Conservation (phyloP, 2,329 filamentous ascomycete genomes). For the Fusarium odoratissimum region DNA sequence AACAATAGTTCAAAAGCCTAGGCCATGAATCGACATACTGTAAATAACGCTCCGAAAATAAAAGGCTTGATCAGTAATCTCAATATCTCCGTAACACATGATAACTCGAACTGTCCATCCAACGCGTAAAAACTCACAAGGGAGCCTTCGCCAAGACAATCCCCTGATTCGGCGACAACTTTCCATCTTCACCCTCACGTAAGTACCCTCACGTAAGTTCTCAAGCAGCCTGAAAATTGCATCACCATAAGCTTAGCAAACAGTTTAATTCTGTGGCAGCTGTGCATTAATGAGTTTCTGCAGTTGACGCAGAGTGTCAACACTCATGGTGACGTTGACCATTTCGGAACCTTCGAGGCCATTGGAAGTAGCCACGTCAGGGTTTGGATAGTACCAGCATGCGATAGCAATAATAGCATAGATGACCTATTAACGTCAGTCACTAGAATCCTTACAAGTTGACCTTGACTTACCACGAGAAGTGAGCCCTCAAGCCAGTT, state of each 20-base stretch:
- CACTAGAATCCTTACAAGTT: rapidly evolving
- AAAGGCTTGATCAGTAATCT: background rate
- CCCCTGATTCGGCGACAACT: rapidly evolving
- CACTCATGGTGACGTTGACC: constrained; percentile 48
- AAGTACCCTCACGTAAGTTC: too few species aligned
- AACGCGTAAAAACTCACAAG: rapidly evolving
- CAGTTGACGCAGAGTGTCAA: constrained; percentile 45
- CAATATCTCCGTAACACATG: rapidly evolving
- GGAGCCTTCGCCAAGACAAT: rapidly evolving
- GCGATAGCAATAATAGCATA: constrained; percentile 60
- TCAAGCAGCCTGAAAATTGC: rapidly evolving
- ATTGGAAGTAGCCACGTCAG: constrained; percentile 52
- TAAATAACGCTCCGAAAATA: background rate
- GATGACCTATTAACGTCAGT: constrained; percentile 46
- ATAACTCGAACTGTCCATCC: rapidly evolving
- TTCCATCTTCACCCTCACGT: rapidly evolving
- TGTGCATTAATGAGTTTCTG: constrained; percentile 40
- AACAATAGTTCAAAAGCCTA: constrained; percentile 9
- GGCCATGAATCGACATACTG: too few species aligned
- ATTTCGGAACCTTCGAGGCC: constrained; percentile 39
- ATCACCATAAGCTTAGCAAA: rapidly evolving
- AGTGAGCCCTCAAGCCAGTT: constrained; percentile 81
- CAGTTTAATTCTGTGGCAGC: constrained; percentile 4
- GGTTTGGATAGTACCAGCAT: constrained; percentile 59
- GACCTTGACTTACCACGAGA: constrained; percentile 63